phyloP scores from a whole-genome alignment of 2,329 filamentous ascomycete genomes.

The Botrytis elliptica region DNA sequence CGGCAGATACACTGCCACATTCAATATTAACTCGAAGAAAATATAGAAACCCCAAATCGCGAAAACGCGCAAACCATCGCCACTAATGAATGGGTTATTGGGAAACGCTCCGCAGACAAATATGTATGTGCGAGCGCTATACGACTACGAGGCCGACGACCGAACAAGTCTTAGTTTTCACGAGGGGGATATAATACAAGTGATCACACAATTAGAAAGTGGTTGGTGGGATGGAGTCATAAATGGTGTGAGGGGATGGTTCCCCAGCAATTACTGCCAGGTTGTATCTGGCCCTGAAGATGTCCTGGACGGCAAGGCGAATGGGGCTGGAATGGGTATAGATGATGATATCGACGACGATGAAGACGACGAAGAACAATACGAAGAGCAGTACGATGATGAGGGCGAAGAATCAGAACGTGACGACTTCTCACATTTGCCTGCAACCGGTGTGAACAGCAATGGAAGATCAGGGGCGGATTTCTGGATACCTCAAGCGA shows the following conservation, averaged over 20 bases:
- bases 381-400: conserved; percentile 57
- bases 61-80: conserved; percentile 33
- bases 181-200: conserved; percentile 95
- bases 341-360: conserved; percentile 62
- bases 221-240: conserved; percentile 99
- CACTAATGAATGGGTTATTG: conserved; percentile 60
- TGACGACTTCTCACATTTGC: conserved; percentile 56
- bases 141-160: conserved; percentile 98
- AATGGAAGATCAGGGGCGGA: conserved; percentile 80
- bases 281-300: conserved; percentile 77
- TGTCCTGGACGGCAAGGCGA: conserved; percentile 59
- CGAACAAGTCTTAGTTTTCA: conserved; percentile 95
- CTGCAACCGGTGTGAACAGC: conserved; percentile 64
- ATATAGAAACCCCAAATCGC: conserved; percentile 27
- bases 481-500: conserved; percentile 98
- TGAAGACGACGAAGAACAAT: conserved; percentile 68
- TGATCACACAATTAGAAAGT: conserved; percentile 95
- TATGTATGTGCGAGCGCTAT: conserved; percentile 92
- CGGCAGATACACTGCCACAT: conserved; percentile 24
- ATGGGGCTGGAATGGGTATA: conserved; percentile 48
- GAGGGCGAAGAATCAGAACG: conserved; percentile 64
- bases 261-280: conserved; percentile 97
- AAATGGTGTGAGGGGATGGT: conserved; percentile 95
- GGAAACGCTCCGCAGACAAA: conserved; percentile 61
- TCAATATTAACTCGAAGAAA: conserved; percentile 24